Conservation (phyloP, 371 early-diverging fungal genomes). For the Dichotomocladium elegans region DNA sequence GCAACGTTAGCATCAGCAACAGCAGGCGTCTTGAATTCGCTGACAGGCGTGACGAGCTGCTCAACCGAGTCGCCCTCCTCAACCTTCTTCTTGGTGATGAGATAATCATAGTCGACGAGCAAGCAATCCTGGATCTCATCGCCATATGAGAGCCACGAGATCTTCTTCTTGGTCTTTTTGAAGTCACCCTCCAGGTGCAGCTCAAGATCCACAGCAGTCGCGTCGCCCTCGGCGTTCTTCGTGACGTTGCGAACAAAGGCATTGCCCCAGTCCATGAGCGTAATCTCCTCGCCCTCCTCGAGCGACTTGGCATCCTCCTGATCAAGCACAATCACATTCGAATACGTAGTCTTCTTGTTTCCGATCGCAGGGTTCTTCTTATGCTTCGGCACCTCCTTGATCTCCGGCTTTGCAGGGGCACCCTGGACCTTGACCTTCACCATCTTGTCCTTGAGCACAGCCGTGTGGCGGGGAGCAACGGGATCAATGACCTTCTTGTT, state of each 20-base stretch:
- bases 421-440: conserved; percentile 66
- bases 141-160: conserved; percentile 93
- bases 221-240: conserved; percentile 53
- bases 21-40: conserved; percentile 73
- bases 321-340: conserved; percentile 79
- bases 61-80: conserved; percentile 90
- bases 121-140: conserved; percentile 59
- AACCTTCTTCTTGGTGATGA: conserved; percentile 97
- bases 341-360: conserved; percentile 80
- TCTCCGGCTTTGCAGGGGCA: conserved; percentile 49
- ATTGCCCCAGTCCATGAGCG: conserved; percentile 99
- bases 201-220: conserved; percentile 51
- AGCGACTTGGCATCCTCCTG: conserved; percentile 88
- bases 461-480: conserved; percentile 89
- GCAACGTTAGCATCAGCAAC: conserved; percentile 74
- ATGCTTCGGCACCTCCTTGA: conserved; percentile 80
- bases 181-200: conserved; percentile 95
- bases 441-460: conserved; percentile 66
- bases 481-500: conserved; percentile 99
- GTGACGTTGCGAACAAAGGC: conserved; percentile 76
- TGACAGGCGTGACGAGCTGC: conserved; percentile 85
- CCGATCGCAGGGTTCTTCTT: conserved; percentile 97
- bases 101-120: conserved; percentile 90
- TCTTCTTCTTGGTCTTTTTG: conserved; percentile 98
- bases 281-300: conserved; percentile 89